Percentiles rank a stretch among this genome's conserved stretches.
phyloP scores from a whole-genome alignment of 208 protist species.

The Crithidia brevicula region DNA sequence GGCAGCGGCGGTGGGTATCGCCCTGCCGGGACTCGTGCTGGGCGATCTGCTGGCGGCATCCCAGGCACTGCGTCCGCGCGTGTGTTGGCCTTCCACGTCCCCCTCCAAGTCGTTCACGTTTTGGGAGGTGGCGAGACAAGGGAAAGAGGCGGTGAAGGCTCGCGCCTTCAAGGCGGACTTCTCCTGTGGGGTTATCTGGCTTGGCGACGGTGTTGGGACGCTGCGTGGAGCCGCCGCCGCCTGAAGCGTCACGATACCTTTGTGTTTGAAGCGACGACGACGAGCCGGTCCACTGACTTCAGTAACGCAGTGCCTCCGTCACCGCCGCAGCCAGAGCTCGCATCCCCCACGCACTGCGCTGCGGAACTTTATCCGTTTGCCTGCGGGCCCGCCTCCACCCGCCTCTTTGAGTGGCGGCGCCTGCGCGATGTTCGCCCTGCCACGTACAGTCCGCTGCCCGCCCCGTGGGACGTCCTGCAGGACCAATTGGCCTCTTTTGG shows the following conservation, averaged over 20 bases:
- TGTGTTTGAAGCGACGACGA: slow-evolving; percentile 13
- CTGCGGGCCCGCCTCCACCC: neutral
- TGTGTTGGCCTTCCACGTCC: slow-evolving; percentile 8
- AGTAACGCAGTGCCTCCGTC: too few species aligned
- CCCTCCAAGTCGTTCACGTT: slow-evolving; percentile 23
- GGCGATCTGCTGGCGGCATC: neutral
- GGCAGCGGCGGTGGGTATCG: neutral
- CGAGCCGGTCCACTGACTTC: too few species aligned
- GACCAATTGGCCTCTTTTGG: too few species aligned
- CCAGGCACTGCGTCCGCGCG: neutral
- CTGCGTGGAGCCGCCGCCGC: slow-evolving; percentile 20
- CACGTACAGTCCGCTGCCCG: slow-evolving; percentile 24
- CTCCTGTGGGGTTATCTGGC: slow-evolving; percentile 24
- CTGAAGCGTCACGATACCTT: slow-evolving; percentile 7
- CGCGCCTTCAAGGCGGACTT: too few species aligned
- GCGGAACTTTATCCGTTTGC: slow-evolving; percentile 8
- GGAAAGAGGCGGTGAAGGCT: neutral
- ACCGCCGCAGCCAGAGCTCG: neutral
- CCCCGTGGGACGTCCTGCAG: slow-evolving; percentile 28
- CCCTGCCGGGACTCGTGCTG: neutral
- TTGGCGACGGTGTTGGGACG: slow-evolving; percentile 33
- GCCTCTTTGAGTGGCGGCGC: slow-evolving; percentile 7
- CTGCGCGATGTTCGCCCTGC: slow-evolving; percentile 17
- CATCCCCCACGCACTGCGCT: neutral
- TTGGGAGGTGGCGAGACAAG: too few species aligned